Conservation (phyloP, 1,284 basidiomycete genomes). For the Coniferiporia weirii region DNA sequence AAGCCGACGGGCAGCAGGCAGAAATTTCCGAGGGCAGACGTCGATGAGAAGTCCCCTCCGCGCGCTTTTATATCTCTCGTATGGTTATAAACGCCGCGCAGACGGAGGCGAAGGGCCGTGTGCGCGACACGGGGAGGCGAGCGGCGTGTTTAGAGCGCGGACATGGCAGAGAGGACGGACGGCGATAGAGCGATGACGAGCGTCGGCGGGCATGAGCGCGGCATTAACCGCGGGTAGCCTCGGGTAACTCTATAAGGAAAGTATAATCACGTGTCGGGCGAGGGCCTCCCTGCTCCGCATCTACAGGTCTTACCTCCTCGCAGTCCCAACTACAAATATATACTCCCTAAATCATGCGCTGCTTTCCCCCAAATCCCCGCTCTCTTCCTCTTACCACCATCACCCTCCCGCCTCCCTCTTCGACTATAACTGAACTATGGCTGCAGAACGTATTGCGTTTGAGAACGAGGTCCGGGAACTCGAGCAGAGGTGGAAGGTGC, state of each 20-base stretch:
- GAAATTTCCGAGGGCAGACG: too few species aligned
- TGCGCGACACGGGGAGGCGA: background rate
- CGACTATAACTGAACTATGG: conserved; percentile 10
- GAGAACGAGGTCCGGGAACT: conserved; percentile 79
- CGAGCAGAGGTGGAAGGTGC: conserved; percentile 77
- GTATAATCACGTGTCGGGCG: too few species aligned
- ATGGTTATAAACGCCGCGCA: too few species aligned
- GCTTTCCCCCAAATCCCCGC: background rate
- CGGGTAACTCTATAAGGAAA: too few species aligned
- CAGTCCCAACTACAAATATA: background rate
- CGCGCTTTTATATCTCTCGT: too few species aligned
- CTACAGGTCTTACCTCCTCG: background rate
- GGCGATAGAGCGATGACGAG: too few species aligned
- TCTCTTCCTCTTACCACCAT: background rate
- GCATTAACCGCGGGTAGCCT: too few species aligned
- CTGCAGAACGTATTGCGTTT: conserved; percentile 59
- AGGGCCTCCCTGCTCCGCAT: background rate
- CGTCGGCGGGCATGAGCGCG: background rate
- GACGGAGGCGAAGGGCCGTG: too few species aligned
- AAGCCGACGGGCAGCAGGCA: too few species aligned
- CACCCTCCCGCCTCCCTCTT: background rate
- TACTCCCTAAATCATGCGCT: background rate
- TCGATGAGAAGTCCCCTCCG: too few species aligned
- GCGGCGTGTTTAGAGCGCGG: background rate
- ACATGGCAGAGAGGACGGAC: too few species aligned